Percentiles rank a stretch among this genome's conserved stretches.
Evolutionary conservation across 345 rosid genomes (phyloP).

Genomic region (Bretschneidera sinensis): DNA sequence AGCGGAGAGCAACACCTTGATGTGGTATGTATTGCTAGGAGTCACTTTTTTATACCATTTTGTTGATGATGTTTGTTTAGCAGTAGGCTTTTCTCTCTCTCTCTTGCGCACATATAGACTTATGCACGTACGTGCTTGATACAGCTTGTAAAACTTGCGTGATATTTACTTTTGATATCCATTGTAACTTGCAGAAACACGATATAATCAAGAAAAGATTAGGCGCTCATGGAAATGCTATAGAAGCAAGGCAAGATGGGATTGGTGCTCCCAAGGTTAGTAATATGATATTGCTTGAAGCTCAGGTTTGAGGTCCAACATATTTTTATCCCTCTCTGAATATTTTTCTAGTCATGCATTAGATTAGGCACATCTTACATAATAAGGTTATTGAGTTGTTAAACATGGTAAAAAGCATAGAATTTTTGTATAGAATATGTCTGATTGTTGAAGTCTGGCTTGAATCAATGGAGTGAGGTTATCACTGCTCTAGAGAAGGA

Average conservation of each 20-base stretch:
- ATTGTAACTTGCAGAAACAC: slow-evolving; percentile 58
- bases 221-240: slow-evolving; percentile 67
- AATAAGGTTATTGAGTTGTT: neutral
- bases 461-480: neutral
- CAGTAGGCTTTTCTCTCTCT: slow-evolving; percentile 1
- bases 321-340: neutral
- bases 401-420: neutral
- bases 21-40: slow-evolving; percentile 51
- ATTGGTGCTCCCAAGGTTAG: slow-evolving; percentile 93
- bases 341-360: neutral
- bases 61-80: neutral
- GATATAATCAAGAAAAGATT: slow-evolving; percentile 84
- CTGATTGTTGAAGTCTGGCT: neutral
- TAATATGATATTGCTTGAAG: slow-evolving; percentile 9
- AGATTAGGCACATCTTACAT: neutral
- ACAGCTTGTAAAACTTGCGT: neutral
- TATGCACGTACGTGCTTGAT: too few relatives aligned
- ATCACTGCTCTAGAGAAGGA: neutral
- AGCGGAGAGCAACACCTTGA: slow-evolving; percentile 98
- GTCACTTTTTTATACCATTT: neutral
- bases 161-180: neutral
- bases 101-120: too few relatives aligned
- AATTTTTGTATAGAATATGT: neutral
- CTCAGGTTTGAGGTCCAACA: neutral
- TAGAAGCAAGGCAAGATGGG: slow-evolving; percentile 79